A percentile compares a stretch with the other conserved stretches of the same genome.
Evolutionary conservation across 345 rosid genomes (phyloP).

Genomic region (Hibiscus trionum): DNA sequence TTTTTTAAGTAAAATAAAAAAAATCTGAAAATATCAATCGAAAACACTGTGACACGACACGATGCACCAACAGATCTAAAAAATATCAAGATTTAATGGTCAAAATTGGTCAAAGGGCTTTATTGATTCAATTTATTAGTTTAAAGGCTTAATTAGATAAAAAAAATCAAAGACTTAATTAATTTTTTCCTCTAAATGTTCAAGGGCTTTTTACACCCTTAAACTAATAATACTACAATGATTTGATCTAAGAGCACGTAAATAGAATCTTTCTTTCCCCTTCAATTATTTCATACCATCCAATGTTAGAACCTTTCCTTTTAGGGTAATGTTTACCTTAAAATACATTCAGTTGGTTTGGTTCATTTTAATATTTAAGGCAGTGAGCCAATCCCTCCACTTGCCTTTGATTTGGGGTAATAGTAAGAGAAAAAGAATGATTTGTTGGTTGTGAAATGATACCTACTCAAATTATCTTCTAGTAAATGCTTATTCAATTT

Average conservation of each 20-base stretch:
- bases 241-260: not conserved
- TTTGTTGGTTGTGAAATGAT: not conserved
- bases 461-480: not conserved
- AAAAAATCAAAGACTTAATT: too few relatives aligned
- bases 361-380: slow-evolving; percentile 1
- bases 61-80: too few relatives aligned
- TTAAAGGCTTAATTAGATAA: too few relatives aligned
- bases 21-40: too few relatives aligned
- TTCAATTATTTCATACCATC: not conserved
- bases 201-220: too few relatives aligned
- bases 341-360: not conserved
- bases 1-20: not conserved
- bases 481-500: not conserved
- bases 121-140: too few relatives aligned
- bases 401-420: slow-evolving; percentile 1
- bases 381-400: not conserved
- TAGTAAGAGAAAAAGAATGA: not conserved
- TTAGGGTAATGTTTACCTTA: slow-evolving; percentile 17
- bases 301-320: slow-evolving; percentile 24
- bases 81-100: too few relatives aligned
- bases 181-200: too few relatives aligned
- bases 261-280: not conserved
- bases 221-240: not conserved
- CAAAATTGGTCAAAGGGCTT: too few relatives aligned
- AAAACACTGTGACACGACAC: too few relatives aligned